Evolutionary conservation across 2,329 filamentous ascomycete genomes (phyloP), one percentile per base, ranked within the genome.

Genomic region (Fusarium irregulare): DNA sequence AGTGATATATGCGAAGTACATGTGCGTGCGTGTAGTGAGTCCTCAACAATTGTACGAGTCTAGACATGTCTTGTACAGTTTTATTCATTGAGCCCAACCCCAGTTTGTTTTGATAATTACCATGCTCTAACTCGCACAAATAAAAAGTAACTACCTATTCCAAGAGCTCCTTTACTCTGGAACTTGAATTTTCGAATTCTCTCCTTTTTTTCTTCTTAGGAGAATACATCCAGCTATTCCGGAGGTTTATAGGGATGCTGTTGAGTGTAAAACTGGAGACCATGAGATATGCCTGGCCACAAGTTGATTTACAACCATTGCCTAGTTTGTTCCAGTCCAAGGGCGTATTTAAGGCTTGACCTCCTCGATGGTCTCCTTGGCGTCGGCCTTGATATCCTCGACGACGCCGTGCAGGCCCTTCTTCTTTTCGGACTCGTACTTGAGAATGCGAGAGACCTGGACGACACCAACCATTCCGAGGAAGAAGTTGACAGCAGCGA

Each of bases 401-500:
- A 77, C 74, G n/a, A 76, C 73, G 25, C 69, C 77, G 28, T 76
- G 66, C 40, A 78, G 72, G 57, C 77, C 74, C 65, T 84, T 80
- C 83, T 93, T 90, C 77, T 90, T 81, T 65, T 85, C 86, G 71
- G 84, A 81, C 75, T 91, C 85, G 80, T 90, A 91, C 76, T 88
- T 59, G 74, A 89, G 81, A 77, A 98, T 98, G 76, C 96, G 91
- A 72, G 84, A 84, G 72, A 93, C 86, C 86, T 99, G 96, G 72
- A 93, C 87, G 63, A 93, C 84, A 76, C 96, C 96, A 69, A 98
- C 94, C 73, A 91, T 84, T 76, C 92, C 95, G 75, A 99, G 92
- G 87, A 98, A 97, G 88, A 98, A 98, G 89, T 99, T 99, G 79
- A 98, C 96, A 58, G 94, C 90, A 66, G 96, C 96, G 64, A 99